Base-by-base conservation (phyloP, 2,329 filamentous ascomycete species). In the Acephala macrosclerotiorum region DNA sequence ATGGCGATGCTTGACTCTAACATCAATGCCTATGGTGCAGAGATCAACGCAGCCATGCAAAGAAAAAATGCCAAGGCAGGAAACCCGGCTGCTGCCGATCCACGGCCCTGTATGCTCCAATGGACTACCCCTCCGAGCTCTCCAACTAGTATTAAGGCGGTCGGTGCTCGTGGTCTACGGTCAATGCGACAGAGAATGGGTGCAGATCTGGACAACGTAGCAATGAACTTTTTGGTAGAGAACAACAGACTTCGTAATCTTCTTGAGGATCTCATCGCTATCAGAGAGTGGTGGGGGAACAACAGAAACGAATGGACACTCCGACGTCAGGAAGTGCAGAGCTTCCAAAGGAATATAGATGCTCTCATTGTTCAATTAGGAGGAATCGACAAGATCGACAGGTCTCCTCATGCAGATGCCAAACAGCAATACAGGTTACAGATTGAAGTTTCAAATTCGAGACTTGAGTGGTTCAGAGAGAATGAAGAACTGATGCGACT, bases 361-460 rank as follows among this genome's bases (percentile, higher is more conserved):
- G 20, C n/a, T 12, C 20, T 49, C 11, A 7, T 49, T 18, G 45
- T 49, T 11, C 45, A 49, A 49, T 8, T 49, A 22, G 45, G n/a
- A 22, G 45, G 45, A 5, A 22, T 22, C 2, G n/a, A 22, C 11
- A 49, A 49, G 7, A 22, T 49, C 20, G 45, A 49, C 11, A 49
- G 8, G 6, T 22, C 45, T 49, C 45, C n/a, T 25, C n/a, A 22
- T 22, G 45, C n/a, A 49, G 45, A 8, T n/a, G n/a, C 45, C n/a
- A 49, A n/a, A 49, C n/a, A 22, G 45, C 45, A 49, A n/a, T 49
- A 49, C n/a, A 11, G 25, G 11, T 25, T 49, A n/a, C 45, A 49
- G 25, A n/a, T 49, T 25, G 45, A 49, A 25, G n/a, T 49, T 11
- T 18, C n/a, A 11, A 49, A 49, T 7, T 49, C 45, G n/a, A 22